Percentiles rank a stretch among this genome's conserved stretches.
Evolutionary conservation across 2,329 filamentous ascomycete genomes (phyloP).

Genomic region (Colletotrichum agaves): DNA sequence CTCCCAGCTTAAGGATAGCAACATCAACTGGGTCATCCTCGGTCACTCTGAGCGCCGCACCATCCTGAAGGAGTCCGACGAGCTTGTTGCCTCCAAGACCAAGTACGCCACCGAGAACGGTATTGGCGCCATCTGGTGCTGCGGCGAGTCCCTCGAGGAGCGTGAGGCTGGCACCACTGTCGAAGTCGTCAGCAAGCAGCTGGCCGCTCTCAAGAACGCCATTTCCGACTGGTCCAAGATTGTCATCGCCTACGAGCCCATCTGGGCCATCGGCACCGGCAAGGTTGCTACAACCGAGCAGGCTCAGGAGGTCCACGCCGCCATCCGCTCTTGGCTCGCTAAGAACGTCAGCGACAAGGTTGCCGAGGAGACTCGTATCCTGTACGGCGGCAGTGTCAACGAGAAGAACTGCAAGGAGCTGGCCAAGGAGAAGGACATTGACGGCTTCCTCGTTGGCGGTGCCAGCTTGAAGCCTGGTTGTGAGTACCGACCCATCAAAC

Average conservation of each 20-base stretch:
- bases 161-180: slow-evolving; percentile 88
- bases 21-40: slow-evolving; percentile 89
- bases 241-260: slow-evolving; percentile 98
- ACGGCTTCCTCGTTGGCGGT: slow-evolving; percentile 97
- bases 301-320: slow-evolving; percentile 93
- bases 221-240: slow-evolving; percentile 91
- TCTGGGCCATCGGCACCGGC: slow-evolving; percentile 96
- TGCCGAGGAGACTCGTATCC: slow-evolving; percentile 88
- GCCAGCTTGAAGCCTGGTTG: slow-evolving; percentile 97
- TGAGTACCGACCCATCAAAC: slow-evolving; percentile 55
- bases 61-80: slow-evolving; percentile 86
- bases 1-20: slow-evolving; percentile 87
- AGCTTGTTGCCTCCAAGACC: slow-evolving; percentile 91
- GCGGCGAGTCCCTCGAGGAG: slow-evolving; percentile 94
- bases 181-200: slow-evolving; percentile 84
- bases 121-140: slow-evolving; percentile 93
- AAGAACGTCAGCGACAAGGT: slow-evolving; percentile 79
- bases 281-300: slow-evolving; percentile 90
- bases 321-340: slow-evolving; percentile 89
- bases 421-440: slow-evolving; percentile 92
- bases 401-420: slow-evolving; percentile 99
- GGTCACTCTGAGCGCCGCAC: slow-evolving; percentile 96
- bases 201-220: slow-evolving; percentile 82
- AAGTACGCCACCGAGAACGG: slow-evolving; percentile 91
- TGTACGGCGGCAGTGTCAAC: slow-evolving; percentile 96